These are phyloP conservation scores for Eragrostis curvula DNA, from an alignment of 176 grass and related monocot species.

Conservation along the genomic window DNA sequence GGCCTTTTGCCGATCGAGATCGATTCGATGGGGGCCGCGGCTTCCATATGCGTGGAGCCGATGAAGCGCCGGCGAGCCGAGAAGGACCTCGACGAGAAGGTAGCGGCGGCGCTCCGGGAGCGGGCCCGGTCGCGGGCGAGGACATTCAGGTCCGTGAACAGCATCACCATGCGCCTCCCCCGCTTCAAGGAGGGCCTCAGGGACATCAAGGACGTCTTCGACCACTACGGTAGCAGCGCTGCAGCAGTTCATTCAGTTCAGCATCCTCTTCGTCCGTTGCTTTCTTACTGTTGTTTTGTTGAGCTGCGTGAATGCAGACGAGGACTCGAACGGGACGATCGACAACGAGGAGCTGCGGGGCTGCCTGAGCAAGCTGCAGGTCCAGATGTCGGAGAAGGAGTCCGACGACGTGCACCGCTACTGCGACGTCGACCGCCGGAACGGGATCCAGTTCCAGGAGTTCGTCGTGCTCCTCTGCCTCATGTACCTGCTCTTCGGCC, in stretches of 20 bases:
- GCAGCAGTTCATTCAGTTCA: background rate
- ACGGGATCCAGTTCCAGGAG: conserved; percentile 69
- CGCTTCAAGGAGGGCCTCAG: conserved; percentile 70
- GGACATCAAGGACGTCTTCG: conserved; percentile 66
- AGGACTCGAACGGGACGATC: conserved; percentile 68
- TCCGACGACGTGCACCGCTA: conserved; percentile 54
- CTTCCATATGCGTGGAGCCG: conserved; percentile 19
- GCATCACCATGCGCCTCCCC: conserved; percentile 83
- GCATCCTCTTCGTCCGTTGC: too few relatives aligned
- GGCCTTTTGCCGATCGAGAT: background rate
- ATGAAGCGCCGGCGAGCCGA: conserved; percentile 47
- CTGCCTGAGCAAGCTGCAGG: conserved; percentile 51
- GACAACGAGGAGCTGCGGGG: conserved; percentile 59
- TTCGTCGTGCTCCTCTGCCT: conserved; percentile 80
- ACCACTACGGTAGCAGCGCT: conserved; percentile 59
- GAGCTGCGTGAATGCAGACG: conserved; percentile 50
- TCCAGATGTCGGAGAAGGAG: conserved; percentile 55
- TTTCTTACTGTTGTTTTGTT: too few relatives aligned
- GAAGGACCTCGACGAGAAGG: conserved; percentile 56
- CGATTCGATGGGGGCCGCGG: conserved; percentile 23
- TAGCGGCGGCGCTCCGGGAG: conserved; percentile 64
- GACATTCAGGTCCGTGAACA: conserved; percentile 70
- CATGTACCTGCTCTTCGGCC: conserved; percentile 55
- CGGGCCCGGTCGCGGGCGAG: conserved; percentile 37
- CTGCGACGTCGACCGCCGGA: conserved; percentile 62